Evolutionary conservation across 768 basidiomycete genomes (phyloP).

Genomic region (Trametes cinnabarina): DNA sequence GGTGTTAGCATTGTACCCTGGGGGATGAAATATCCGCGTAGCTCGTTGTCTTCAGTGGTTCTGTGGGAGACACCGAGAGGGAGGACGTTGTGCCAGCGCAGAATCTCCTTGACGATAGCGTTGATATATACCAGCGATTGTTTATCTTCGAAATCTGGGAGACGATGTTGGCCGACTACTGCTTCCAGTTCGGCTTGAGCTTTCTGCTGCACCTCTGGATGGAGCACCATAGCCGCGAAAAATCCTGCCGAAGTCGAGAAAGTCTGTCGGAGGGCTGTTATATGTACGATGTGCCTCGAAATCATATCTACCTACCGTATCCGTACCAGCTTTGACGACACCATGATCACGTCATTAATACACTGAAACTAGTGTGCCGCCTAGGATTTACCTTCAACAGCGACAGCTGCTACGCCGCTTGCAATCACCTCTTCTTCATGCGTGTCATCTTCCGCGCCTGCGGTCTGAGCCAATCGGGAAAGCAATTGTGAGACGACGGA

Average conservation of each 20-base stretch:
- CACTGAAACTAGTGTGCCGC: not conserved
- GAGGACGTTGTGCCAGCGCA: conserved; percentile 16
- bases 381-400: not conserved
- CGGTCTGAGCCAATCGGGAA: not conserved
- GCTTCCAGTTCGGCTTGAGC: conserved; percentile 12
- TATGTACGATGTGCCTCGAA: not conserved
- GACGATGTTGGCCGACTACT: conserved; percentile 12
- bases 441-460: not conserved
- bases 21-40: conserved; percentile 24
- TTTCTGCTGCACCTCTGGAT: conserved; percentile 24
- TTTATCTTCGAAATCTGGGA: conserved; percentile 11
- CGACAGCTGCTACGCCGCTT: not conserved
- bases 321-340: conserved; percentile 12
- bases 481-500: not conserved
- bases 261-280: conserved; percentile 8
- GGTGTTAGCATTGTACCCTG: conserved; percentile 22
- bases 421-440: not conserved
- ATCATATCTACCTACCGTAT: conserved; percentile 10
- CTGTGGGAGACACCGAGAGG: conserved; percentile 27
- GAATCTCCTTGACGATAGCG: conserved; percentile 10
- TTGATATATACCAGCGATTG: conserved; percentile 6
- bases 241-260: conserved; percentile 26
- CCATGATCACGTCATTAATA: too few relatives aligned
- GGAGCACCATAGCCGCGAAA: conserved; percentile 28
- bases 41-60: conserved; percentile 23